Base-by-base conservation (phyloP, 148 eudicot genomes). In the Vaccinium vitisidaea region DNA sequence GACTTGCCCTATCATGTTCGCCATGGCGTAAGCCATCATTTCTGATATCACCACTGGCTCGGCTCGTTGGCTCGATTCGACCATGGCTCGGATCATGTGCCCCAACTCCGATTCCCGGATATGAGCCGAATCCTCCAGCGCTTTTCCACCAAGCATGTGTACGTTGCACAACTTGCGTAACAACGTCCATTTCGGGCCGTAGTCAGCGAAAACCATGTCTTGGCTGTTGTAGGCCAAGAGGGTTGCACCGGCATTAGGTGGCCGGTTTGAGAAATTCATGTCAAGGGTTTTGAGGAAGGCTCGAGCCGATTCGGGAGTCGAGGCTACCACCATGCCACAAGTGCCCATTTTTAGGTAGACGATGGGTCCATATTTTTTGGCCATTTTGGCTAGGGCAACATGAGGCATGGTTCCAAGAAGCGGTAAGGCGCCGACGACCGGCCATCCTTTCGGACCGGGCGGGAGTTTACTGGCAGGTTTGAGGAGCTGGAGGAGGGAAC, bases 391-490 rank as follows among this genome's bases (percentile, higher is more conserved):
- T 6, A 90, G 85, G 15, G 86, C 23, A 2, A 77, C 81, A 50
- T 90, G 90, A 2, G 90, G 88, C 83, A 90, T 77, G 67, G 53
- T 36, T n/a, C 88, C 87, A 0, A 89, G 76, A 19, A 84, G 82
- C 19, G 73, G 84, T 19, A 84, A 74, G 19, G 82, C 79, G 8
- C 90, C 91, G n/a, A 89, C 5, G n/a, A 89, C 6, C 9, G 91
- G 90, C 39, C 83, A 19, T 21, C 69, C 71, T 19, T 73, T 55
- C 77, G 87, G 80, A 67, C 83, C 58, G 15, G 80, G 56, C 59
- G 84, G 86, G 49, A 89, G 56, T 61, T 76, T 25, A 61, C 21
- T 52, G 27, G 80, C 14, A 39, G 32, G 30, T 48, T 50, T 50
- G 10, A 23, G 25, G 79, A 49, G 67, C 23, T 21, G 12, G 27